Conservation (phyloP, 108 stramenopile species). For the Discostella stelligeroides region DNA sequence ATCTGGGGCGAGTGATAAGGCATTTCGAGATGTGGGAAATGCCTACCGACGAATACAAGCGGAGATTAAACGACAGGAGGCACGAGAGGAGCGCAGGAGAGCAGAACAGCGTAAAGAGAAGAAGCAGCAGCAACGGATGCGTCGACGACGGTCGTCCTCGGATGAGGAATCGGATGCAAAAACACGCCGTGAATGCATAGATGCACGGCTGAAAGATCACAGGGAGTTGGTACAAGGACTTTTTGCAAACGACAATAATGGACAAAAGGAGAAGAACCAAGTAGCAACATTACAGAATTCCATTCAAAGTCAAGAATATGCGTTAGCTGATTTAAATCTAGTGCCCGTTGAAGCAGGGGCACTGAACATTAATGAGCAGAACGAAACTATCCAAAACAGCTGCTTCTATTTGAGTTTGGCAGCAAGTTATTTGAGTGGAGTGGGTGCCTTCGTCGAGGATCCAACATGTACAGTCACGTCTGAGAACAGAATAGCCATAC, state of each 20-base stretch:
- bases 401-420: slow-evolving; percentile 56
- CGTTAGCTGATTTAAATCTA: slow-evolving; percentile 34
- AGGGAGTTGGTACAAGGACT: slow-evolving; percentile 29
- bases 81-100: slow-evolving; percentile 19
- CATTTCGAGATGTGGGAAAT: slow-evolving; percentile 43
- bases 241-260: slow-evolving; percentile 36
- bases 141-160: neutral
- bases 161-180: slow-evolving; percentile 18
- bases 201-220: slow-evolving; percentile 42
- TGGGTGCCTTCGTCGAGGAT: slow-evolving; percentile 35
- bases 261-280: slow-evolving; percentile 3
- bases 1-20: slow-evolving; percentile 36
- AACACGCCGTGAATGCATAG: slow-evolving; percentile 33
- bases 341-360: slow-evolving; percentile 49
- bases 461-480: slow-evolving; percentile 22
- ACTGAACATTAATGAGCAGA: slow-evolving; percentile 45
- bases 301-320: slow-evolving; percentile 28
- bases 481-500: slow-evolving; percentile 24
- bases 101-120: neutral
- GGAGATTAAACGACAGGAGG: slow-evolving; percentile 33
- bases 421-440: slow-evolving; percentile 42
- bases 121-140: slow-evolving; percentile 9
- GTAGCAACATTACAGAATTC: slow-evolving; percentile 34
- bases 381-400: slow-evolving; percentile 42
- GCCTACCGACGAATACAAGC: slow-evolving; percentile 42